phyloP scores from a whole-genome alignment of 208 protist genomes.

The Trypanosoma theileri region DNA sequence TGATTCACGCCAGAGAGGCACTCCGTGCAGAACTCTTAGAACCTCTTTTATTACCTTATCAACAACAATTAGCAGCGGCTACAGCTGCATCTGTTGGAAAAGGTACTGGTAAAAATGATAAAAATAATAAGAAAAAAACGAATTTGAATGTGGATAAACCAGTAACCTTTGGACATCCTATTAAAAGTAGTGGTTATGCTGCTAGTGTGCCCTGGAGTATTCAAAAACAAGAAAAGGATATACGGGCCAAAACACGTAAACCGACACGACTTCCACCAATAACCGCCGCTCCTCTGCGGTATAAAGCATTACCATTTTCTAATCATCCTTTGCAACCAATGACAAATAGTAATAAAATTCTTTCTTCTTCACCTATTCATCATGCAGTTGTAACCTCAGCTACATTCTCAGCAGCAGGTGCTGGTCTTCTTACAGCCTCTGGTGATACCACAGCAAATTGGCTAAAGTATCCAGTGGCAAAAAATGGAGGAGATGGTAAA shows the following conservation, averaged over 20 bases:
- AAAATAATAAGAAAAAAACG: slow-evolving; percentile 11
- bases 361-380: slow-evolving; percentile 33
- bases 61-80: not conserved
- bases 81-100: not conserved
- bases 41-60: slow-evolving; percentile 23
- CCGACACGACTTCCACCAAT: not conserved
- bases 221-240: slow-evolving; percentile 29
- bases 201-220: slow-evolving; percentile 56
- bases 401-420: slow-evolving; percentile 46
- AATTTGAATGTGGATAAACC: slow-evolving; percentile 22
- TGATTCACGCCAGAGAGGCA: slow-evolving; percentile 65
- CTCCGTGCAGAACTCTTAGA: slow-evolving; percentile 46
- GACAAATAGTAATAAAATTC: slow-evolving; percentile 34
- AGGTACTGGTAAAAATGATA: slow-evolving; percentile 21
- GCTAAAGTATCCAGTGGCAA: slow-evolving; percentile 55
- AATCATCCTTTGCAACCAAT: slow-evolving; percentile 33
- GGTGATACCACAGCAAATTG: slow-evolving; percentile 40
- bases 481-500: slow-evolving; percentile 36
- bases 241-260: slow-evolving; percentile 8
- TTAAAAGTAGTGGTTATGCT: slow-evolving; percentile 62
- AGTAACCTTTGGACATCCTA: slow-evolving; percentile 45
- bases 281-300: slow-evolving; percentile 4
- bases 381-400: slow-evolving; percentile 27
- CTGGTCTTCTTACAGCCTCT: slow-evolving; percentile 48
- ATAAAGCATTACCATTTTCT: slow-evolving; percentile 23